Evolutionary conservation across 768 basidiomycete species (phyloP), one percentile per base, ranked within the genome.

Genomic region (Tylopilus balloui): DNA sequence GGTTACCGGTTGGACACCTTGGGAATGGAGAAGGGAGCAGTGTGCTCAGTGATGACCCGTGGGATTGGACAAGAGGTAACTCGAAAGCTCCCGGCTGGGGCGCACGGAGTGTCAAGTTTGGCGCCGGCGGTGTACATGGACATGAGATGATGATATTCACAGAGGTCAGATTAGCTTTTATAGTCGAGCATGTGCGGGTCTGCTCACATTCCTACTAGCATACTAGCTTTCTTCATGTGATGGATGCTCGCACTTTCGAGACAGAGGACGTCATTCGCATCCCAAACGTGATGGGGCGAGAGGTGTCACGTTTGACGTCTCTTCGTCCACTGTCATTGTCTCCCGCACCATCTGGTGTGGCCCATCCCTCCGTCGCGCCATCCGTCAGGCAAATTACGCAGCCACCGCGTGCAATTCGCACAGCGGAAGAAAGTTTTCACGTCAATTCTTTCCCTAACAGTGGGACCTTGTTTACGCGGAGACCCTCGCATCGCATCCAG

Each of bases 171-270:
- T 8, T 45, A 14, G 13, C 24, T 37, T 23, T 51, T 3, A 2
- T 23, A n/a, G 9, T 29, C 4, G 28, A 45, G 15, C 19, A 42
- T 24, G 40, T 27, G 10, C 15, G 3, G 28, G 19, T 46, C 50
- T 42, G 11, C 42, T 58, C 20, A 65, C 52, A 12, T 42, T 40
- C 48, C 25, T 41, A 15, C 19, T 56, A 93, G 88, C 92, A 95
- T 63, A 88, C 88, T 2, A 84, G 79, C 25, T 67, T 86, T 31
- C 64, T 95, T 8, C 93, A 96, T 59, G 74, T 94, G 48, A 73
- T 95, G 42, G 93, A 96, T 60, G 90, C 92, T 4, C 77, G 82
- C 38, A 93, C 90, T 0, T 94, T 94, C 57, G 84, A 91, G 61
- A 78, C 78, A 6, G 83, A 87, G 53, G 82, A 88, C 51, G 75